These are phyloP conservation scores for Asterophora parasitica DNA, from an alignment of 768 basidiomycete species.

Conservation along the genomic window DNA sequence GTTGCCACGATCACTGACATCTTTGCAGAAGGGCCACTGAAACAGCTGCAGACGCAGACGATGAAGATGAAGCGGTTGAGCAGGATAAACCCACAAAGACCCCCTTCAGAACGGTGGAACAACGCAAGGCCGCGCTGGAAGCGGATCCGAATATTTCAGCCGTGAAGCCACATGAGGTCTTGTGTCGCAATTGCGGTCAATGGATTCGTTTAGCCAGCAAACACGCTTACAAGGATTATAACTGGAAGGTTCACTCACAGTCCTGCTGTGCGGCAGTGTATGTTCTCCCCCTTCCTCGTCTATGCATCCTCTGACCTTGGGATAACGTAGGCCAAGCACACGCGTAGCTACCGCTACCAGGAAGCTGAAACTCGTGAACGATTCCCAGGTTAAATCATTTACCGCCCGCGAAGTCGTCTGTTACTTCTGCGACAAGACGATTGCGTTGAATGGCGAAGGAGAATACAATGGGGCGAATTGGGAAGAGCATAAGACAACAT, in stretches of 20 bases:
- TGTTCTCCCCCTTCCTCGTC: constrained; percentile 11
- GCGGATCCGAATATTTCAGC: constrained; percentile 48
- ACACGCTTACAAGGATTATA: constrained; percentile 36
- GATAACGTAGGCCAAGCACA: constrained; percentile 42
- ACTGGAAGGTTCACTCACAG: constrained; percentile 53
- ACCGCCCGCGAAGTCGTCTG: constrained; percentile 45
- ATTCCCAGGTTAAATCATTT: constrained; percentile 52
- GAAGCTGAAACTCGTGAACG: constrained; percentile 59
- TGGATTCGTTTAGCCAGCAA: constrained; percentile 53
- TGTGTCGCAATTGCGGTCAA: constrained; percentile 57
- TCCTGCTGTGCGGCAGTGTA: constrained; percentile 41
- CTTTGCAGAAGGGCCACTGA: constrained; percentile 12
- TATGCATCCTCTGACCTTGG: not conserved
- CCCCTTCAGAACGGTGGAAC: constrained; percentile 29
- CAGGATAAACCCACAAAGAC: constrained; percentile 3
- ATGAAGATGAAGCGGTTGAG: constrained; percentile 12
- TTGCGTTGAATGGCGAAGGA: constrained; percentile 42
- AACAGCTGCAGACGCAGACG: constrained; percentile 15
- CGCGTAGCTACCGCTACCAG: constrained; percentile 60
- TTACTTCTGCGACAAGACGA: constrained; percentile 39
- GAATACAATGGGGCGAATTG: constrained; percentile 60
- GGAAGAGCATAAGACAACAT: constrained; percentile 56
- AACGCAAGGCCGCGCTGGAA: constrained; percentile 49
- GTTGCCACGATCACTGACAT: not conserved
- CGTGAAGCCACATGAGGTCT: constrained; percentile 45